Evolutionary conservation across 352 stramenopile species (phyloP).

Genomic region (Pythium phragmiticola): DNA sequence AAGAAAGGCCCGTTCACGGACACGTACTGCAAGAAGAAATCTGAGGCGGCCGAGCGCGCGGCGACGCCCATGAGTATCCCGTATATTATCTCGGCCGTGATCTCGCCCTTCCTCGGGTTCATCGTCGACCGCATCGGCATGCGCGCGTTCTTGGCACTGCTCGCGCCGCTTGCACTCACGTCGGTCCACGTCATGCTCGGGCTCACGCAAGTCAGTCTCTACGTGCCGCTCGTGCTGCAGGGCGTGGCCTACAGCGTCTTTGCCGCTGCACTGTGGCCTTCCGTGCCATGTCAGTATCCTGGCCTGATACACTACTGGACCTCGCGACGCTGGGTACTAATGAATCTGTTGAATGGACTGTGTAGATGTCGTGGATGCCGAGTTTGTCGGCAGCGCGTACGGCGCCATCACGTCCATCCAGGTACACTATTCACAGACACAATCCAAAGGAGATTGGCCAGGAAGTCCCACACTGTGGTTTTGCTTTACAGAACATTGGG

Average conservation of each 20-base stretch:
- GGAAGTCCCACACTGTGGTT: no score
- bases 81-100: slow-evolving; percentile 90
- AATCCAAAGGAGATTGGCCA: no score
- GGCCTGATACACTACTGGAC: background rate
- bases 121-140: slow-evolving; percentile 89
- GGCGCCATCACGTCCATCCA: slow-evolving; percentile 93
- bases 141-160: slow-evolving; percentile 74
- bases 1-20: slow-evolving; percentile 57
- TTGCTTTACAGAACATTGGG: slow-evolving; percentile 62
- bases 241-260: slow-evolving; percentile 92
- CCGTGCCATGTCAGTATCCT: slow-evolving; percentile 62
- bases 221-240: slow-evolving; percentile 88
- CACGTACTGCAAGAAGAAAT: slow-evolving; percentile 63
- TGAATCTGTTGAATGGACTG: background rate
- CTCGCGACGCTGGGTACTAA: background rate
- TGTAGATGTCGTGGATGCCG: slow-evolving; percentile 82
- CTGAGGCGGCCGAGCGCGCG: slow-evolving; percentile 56
- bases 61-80: slow-evolving; percentile 91
- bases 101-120: slow-evolving; percentile 90
- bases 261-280: slow-evolving; percentile 91
- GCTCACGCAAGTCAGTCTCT: slow-evolving; percentile 64
- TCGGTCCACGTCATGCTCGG: slow-evolving; percentile 86
- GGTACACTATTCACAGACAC: slow-evolving; percentile 23
- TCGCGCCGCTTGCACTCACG: slow-evolving; percentile 77
- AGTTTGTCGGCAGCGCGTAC: slow-evolving; percentile 90